Evolutionary conservation across 225 moss, liverwort and hornwort genomes (phyloP).

Genomic region (Pseudoscleropodium purum): DNA sequence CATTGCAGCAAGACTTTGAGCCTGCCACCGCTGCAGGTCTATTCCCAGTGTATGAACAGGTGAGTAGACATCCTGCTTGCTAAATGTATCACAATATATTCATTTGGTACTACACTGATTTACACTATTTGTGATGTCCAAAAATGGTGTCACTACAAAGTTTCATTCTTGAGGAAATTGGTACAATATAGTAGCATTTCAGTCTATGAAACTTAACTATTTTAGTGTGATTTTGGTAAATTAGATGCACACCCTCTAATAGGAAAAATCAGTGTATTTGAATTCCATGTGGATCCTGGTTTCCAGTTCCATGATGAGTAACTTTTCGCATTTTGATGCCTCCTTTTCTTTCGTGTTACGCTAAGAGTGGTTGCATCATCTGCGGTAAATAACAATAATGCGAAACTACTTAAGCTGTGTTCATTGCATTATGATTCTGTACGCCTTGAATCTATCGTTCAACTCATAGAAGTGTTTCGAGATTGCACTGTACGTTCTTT

Average conservation of each 20-base stretch:
- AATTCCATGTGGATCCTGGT: background rate
- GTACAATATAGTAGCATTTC: background rate
- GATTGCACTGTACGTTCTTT: background rate
- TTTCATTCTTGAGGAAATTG: background rate
- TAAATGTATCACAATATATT: background rate
- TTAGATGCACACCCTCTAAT: background rate
- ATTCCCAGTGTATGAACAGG: conserved; percentile 97
- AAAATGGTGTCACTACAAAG: background rate
- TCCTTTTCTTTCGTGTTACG: background rate
- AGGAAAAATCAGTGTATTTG: background rate
- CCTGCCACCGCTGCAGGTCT: conserved; percentile 76
- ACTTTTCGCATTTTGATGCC: background rate
- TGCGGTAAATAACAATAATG: background rate
- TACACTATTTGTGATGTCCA: background rate
- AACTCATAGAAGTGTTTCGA: background rate
- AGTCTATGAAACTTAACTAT: background rate
- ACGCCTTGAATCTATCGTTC: background rate
- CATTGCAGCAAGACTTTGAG: conserved; percentile 63
- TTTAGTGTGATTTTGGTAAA: background rate
- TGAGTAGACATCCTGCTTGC: background rate
- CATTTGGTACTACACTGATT: background rate
- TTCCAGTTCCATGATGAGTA: background rate
- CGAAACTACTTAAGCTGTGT: background rate
- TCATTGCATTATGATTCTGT: background rate
- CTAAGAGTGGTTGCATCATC: background rate